phyloP scores from a whole-genome alignment of 148 eudicot species.

The Chenopodium berlandieri region DNA sequence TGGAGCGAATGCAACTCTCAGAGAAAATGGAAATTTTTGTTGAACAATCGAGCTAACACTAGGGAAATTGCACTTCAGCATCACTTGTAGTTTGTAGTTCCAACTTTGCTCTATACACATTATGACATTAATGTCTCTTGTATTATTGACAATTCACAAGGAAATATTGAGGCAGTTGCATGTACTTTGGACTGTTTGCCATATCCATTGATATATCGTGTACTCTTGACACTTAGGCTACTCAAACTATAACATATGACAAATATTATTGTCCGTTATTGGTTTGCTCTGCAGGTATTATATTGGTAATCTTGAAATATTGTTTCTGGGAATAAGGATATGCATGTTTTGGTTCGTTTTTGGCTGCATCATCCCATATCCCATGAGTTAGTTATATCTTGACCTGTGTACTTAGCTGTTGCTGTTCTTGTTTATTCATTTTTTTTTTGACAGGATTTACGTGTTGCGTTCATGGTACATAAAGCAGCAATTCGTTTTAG shows the following conservation, averaged over 20 bases:
- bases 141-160: not conserved
- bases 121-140: not conserved
- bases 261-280: not conserved
- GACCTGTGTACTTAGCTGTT: not conserved
- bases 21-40: not conserved
- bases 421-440: too few species aligned
- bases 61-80: not conserved
- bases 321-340: not conserved
- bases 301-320: not conserved
- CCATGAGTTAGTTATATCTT: not conserved
- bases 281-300: not conserved
- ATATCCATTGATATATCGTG: not conserved
- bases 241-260: not conserved
- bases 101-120: not conserved
- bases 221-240: not conserved
- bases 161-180: not conserved
- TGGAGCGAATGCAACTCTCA: not conserved
- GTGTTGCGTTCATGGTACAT: constrained; percentile 21
- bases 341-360: not conserved
- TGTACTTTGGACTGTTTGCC: not conserved
- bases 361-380: not conserved
- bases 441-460: constrained; percentile 58
- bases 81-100: not conserved
- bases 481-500: constrained; percentile 26
- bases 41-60: not conserved